Evolutionary conservation across 768 basidiomycete species (phyloP).

Genomic region (Rickenella mellea): DNA sequence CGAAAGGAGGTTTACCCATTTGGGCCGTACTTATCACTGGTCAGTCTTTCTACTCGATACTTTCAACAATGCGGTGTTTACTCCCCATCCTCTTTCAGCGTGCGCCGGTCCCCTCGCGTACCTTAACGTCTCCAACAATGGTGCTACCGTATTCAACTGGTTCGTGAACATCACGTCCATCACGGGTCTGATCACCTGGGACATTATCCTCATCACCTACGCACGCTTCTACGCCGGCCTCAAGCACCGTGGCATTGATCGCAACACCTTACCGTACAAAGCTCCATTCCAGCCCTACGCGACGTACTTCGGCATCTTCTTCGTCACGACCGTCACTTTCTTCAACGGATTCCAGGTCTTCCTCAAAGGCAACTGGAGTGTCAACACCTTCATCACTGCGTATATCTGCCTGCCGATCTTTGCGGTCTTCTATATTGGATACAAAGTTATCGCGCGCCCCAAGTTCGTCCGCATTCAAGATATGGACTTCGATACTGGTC

Average conservation of each 20-base stretch:
- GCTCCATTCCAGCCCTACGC: constrained; percentile 31
- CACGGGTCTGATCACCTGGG: constrained; percentile 33
- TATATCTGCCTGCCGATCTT: constrained; percentile 34
- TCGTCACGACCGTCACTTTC: constrained; percentile 4
- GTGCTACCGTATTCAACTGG: constrained; percentile 34
- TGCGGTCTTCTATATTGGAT: constrained; percentile 33
- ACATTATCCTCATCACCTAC: constrained; percentile 35
- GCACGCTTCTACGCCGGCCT: constrained; percentile 38
- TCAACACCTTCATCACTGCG: constrained; percentile 30
- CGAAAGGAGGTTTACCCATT: constrained; percentile 41
- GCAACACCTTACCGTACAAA: constrained; percentile 35
- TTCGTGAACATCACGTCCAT: constrained; percentile 25
- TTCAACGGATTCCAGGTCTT: constrained; percentile 34
- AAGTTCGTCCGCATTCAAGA: constrained; percentile 17
- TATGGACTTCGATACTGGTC: constrained; percentile 23
- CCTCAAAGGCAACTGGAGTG: constrained; percentile 26
- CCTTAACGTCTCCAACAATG: constrained; percentile 32
- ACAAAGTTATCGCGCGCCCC: constrained; percentile 22
- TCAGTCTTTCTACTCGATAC: constrained; percentile 2
- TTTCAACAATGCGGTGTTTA: background rate
- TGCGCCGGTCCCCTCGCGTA: constrained; percentile 19
- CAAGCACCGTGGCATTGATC: constrained; percentile 38
- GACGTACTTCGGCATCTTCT: constrained; percentile 21
- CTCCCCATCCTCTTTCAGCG: too few species aligned
- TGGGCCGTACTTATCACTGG: constrained; percentile 23